Base-by-base conservation (phyloP, 2,329 filamentous ascomycete species). In the Colletotrichum noveboracense region DNA sequence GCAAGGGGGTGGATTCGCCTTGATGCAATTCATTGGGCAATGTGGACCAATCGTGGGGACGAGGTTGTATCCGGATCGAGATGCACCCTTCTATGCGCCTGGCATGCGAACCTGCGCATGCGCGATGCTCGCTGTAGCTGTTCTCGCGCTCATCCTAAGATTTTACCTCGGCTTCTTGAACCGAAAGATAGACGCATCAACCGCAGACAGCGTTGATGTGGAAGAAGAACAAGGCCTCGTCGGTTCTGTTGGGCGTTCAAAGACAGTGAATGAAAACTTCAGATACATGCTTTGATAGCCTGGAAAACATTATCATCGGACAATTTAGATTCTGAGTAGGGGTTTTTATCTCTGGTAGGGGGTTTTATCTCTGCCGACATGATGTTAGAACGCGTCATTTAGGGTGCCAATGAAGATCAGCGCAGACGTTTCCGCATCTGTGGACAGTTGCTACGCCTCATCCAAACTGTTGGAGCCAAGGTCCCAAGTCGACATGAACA, bases 1-100 rank as follows among this genome's bases (percentile, higher is more conserved):
- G 8, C 94, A 94, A 78, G 95, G 95, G 0, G 92, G 92, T 2
- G 95, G 94, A 2, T 94, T 98, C 80, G 95, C 94, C 1, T 88
- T 98, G 36, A 84, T 98, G 81, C 96, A 98, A 83, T 80, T 95
- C 43, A 89, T 98, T 16, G 96, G 95, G 2, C 95, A 97, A 85
- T 93, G 93, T 77, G 95, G 95, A 0, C 95, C 95, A 3, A 84
- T 94, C 5, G 85, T 94, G n/a, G 93, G 93, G 18, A 93, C 91
- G 8, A 86, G 92, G 60, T 83, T 94, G 66, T 94, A 94, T 79
- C 93, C 93, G 0, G 86, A 88, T 68, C 77, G 81, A 13, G 90
- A 94, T 76, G 89, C 86, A 12, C 92, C 93, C 2, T 93, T 89
- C 81, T 94, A 93, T 80, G 85, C 90, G 5, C 84, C 79, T 2